A percentile compares a stretch with the other conserved stretches of the same genome.
phyloP scores from a whole-genome alignment of 164 flowering plant genomes.

The Tinospora cordifolia region DNA sequence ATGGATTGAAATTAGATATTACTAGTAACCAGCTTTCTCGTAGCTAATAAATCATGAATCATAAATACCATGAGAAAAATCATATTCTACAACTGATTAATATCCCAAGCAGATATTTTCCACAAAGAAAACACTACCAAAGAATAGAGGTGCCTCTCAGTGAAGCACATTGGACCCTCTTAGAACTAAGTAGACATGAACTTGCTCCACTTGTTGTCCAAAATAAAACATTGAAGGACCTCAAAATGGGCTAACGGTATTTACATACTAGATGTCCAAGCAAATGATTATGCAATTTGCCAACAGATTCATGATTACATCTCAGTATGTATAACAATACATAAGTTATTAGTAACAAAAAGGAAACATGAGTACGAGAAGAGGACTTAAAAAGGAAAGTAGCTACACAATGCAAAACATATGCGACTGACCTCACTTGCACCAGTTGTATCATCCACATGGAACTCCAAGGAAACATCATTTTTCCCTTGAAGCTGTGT shows the following conservation, averaged over 20 bases:
- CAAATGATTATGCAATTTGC: background rate
- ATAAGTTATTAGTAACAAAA: background rate
- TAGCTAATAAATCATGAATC: background rate
- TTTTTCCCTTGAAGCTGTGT: conserved; percentile 93
- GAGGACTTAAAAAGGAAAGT: background rate
- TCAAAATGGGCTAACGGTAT: background rate
- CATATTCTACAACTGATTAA: background rate
- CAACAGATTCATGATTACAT: background rate
- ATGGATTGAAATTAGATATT: background rate
- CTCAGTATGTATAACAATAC: background rate
- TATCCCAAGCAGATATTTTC: background rate
- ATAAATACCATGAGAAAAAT: background rate
- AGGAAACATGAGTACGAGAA: background rate
- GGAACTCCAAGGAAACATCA: conserved; percentile 91
- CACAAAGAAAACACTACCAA: background rate
- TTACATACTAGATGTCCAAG: background rate
- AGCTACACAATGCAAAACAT: background rate
- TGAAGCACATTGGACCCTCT: background rate
- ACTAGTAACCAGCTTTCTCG: background rate
- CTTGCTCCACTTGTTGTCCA: background rate
- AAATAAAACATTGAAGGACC: background rate
- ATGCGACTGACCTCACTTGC: conserved; percentile 71
- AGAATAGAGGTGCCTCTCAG: background rate
- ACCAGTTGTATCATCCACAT: conserved; percentile 93
- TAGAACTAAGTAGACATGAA: background rate